Conservation (phyloP, 1,284 basidiomycete genomes). For the Moesziomyces globuligerus region DNA sequence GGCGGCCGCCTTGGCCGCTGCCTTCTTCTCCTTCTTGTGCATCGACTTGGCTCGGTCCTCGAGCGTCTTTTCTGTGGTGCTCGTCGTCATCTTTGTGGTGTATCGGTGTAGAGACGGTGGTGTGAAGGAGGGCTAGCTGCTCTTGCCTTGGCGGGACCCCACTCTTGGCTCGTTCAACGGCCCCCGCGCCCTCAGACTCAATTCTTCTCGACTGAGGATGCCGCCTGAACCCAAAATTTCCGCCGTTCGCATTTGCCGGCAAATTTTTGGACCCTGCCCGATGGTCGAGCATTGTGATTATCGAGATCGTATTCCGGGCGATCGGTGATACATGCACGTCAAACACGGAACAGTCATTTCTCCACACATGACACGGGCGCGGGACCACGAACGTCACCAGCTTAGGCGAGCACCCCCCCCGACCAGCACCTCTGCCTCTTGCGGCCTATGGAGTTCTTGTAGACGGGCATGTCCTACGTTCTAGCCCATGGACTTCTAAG, state of each 20-base stretch:
- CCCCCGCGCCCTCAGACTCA: neutral
- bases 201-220: constrained; percentile 4
- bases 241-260: constrained; percentile 2
- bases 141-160: neutral
- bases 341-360: constrained; percentile 6
- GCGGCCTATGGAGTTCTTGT: neutral
- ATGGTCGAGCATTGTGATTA: too few species aligned
- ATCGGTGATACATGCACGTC: constrained; percentile 31
- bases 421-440: neutral
- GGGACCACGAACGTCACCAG: constrained; percentile 22
- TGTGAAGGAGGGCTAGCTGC: neutral
- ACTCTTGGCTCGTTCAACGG: neutral
- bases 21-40: constrained; percentile 66
- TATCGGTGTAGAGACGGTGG: neutral
- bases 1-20: constrained; percentile 29
- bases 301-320: too few species aligned
- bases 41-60: constrained; percentile 52
- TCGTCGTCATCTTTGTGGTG: constrained; percentile 24
- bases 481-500: too few species aligned
- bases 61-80: constrained; percentile 34
- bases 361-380: neutral
- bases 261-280: constrained; percentile 36
- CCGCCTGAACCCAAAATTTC: constrained; percentile 13
- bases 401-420: constrained; percentile 40
- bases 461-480: too few species aligned